Evolutionary conservation across 768 basidiomycete genomes (phyloP).

Genomic region (Goffeauzyma gilvescens): DNA sequence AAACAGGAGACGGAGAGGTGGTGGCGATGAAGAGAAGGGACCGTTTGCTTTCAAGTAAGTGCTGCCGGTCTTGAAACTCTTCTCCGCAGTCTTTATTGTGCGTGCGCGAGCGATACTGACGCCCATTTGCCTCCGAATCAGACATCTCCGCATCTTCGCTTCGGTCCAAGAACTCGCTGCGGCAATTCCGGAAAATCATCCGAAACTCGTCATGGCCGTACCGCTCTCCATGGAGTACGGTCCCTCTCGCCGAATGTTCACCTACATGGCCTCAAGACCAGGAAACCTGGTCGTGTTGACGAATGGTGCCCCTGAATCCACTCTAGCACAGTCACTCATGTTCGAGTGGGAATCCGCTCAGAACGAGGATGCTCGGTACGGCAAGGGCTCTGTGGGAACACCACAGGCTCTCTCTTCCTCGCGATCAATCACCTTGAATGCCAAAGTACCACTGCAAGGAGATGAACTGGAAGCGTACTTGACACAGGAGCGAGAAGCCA

Average conservation of each 20-base stretch:
- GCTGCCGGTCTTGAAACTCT: no score
- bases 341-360: constrained; percentile 72
- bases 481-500: constrained; percentile 51
- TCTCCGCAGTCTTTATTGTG: no score
- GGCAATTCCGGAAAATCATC: constrained; percentile 65
- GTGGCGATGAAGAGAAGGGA: constrained; percentile 39
- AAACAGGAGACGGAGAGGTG: constrained; percentile 38
- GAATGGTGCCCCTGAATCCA: constrained; percentile 55
- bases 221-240: constrained; percentile 86
- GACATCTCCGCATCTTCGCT: constrained; percentile 80
- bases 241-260: constrained; percentile 66
- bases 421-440: constrained; percentile 44
- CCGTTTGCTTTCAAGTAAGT: constrained; percentile 73
- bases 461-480: constrained; percentile 65
- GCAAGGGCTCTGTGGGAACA: constrained; percentile 76
- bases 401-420: constrained; percentile 38
- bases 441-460: constrained; percentile 76
- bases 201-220: constrained; percentile 82
- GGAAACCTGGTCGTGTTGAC: constrained; percentile 81
- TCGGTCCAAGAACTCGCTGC: constrained; percentile 61
- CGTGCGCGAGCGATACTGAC: no score
- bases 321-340: constrained; percentile 58
- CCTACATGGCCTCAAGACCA: constrained; percentile 60
- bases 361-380: constrained; percentile 63
- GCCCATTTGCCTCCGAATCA: no score